These are phyloP conservation scores for Fusarium agapanthi DNA, from an alignment of 2,329 filamentous ascomycete species.

Conservation along the genomic window DNA sequence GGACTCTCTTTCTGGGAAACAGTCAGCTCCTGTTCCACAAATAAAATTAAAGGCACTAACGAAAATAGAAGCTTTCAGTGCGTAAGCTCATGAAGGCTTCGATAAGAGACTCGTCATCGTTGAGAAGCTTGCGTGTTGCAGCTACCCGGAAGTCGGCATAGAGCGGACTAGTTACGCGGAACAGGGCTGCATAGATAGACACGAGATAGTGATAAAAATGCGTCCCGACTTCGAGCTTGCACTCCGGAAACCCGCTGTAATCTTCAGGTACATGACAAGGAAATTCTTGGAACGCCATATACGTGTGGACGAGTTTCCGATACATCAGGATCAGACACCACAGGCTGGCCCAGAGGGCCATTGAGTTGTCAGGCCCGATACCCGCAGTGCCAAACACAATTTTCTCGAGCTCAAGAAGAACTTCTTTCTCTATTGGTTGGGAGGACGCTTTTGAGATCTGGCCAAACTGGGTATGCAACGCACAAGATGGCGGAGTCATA, in stretches of 20 bases:
- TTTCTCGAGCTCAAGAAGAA: conserved; percentile 39
- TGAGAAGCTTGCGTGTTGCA: conserved; percentile 35
- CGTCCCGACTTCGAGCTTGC: conserved; percentile 41
- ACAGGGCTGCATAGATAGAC: conserved; percentile 42
- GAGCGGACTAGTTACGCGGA: conserved; percentile 41
- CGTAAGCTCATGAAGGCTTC: conserved; percentile 40
- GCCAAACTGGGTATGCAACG: conserved; percentile 42
- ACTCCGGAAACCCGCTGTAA: conserved; percentile 42
- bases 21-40: conserved; percentile 5
- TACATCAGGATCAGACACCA: conserved; percentile 44
- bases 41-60: conserved; percentile 15
- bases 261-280: conserved; percentile 43
- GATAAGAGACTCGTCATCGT: conserved; percentile 37
- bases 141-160: conserved; percentile 40
- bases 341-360: conserved; percentile 42
- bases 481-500: conserved; percentile 39
- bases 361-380: conserved; percentile 37
- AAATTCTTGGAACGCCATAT: conserved; percentile 43
- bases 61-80: conserved; percentile 44
- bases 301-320: conserved; percentile 41
- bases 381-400: conserved; percentile 38
- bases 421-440: conserved; percentile 40
- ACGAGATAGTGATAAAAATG: conserved; percentile 44
- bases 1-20: conserved; percentile 39
- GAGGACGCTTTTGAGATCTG: conserved; percentile 43